Evolutionary conservation across 164 flowering plant genomes (phyloP).

Genomic region (Magnolia kwangsiensis): DNA sequence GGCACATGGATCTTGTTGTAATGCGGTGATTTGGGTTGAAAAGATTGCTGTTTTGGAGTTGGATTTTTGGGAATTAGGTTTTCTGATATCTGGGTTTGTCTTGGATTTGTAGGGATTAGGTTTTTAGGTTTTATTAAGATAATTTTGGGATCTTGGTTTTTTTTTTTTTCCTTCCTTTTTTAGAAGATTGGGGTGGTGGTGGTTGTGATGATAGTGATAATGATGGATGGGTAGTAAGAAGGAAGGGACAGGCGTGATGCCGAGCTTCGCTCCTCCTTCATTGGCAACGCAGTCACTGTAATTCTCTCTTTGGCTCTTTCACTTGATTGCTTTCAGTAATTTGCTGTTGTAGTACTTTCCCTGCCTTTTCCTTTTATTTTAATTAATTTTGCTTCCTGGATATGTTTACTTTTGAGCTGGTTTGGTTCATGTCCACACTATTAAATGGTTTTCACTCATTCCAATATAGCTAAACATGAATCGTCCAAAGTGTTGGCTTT

Average conservation of each 20-base stretch:
- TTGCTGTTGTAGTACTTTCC: neutral
- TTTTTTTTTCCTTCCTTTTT: neutral
- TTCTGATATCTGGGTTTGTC: neutral
- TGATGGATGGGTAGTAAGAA: slow-evolving; percentile 22
- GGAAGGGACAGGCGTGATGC: slow-evolving; percentile 25
- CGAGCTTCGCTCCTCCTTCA: slow-evolving; percentile 26
- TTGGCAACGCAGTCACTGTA: slow-evolving; percentile 19
- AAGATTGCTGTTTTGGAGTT: neutral
- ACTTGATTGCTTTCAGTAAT: neutral
- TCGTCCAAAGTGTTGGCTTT: neutral
- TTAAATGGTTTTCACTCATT: neutral
- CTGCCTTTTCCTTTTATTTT: neutral
- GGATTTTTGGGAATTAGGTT: neutral
- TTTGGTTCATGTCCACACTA: no score
- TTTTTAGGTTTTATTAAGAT: neutral
- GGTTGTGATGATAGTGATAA: slow-evolving; percentile 11
- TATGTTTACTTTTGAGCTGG: neutral
- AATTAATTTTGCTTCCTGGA: neutral
- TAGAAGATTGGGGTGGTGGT: slow-evolving; percentile 3
- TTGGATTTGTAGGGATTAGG: neutral
- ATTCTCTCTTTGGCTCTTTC: neutral
- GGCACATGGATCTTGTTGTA: neutral
- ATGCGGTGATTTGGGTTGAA: neutral
- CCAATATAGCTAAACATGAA: neutral
- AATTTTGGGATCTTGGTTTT: no score